These are phyloP conservation scores for Monilinia fructigena DNA, from an alignment of 2,329 filamentous ascomycete genomes.

Conservation along the genomic window DNA sequence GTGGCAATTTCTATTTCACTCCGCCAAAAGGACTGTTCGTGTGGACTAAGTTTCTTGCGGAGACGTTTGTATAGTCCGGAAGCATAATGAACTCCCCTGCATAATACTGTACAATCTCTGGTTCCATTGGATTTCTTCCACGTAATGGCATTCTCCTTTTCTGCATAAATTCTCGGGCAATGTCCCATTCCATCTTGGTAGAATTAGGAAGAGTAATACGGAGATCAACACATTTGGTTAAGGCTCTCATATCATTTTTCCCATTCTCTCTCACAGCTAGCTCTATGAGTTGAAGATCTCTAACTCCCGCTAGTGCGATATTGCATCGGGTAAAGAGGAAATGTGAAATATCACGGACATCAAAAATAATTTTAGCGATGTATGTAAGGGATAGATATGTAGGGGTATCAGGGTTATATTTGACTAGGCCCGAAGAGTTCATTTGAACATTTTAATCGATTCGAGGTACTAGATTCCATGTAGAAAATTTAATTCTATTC, in stretches of 20 bases:
- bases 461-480: too few relatives aligned
- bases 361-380: slow-evolving; percentile 55
- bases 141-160: not conserved
- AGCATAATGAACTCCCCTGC: not conserved
- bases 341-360: slow-evolving; percentile 59
- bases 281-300: slow-evolving; percentile 58
- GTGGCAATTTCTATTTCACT: slow-evolving; percentile 20
- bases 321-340: slow-evolving; percentile 49
- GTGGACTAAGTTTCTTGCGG: not conserved
- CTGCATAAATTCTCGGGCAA: not conserved
- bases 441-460: too few relatives aligned
- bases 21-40: slow-evolving; percentile 25
- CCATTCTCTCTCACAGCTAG: slow-evolving; percentile 41
- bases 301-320: slow-evolving; percentile 46
- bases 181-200: not conserved
- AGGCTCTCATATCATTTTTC: slow-evolving; percentile 38
- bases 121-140: not conserved
- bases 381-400: not conserved
- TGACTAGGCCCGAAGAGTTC: not conserved
- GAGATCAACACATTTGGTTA: slow-evolving; percentile 43
- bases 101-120: not conserved
- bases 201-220: not conserved
- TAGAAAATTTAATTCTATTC: too few relatives aligned
- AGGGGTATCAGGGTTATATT: not conserved
- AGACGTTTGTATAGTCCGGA: not conserved